Base-by-base conservation (phyloP, 2,329 filamentous ascomycete genomes). In the Colletotrichum sp. region DNA sequence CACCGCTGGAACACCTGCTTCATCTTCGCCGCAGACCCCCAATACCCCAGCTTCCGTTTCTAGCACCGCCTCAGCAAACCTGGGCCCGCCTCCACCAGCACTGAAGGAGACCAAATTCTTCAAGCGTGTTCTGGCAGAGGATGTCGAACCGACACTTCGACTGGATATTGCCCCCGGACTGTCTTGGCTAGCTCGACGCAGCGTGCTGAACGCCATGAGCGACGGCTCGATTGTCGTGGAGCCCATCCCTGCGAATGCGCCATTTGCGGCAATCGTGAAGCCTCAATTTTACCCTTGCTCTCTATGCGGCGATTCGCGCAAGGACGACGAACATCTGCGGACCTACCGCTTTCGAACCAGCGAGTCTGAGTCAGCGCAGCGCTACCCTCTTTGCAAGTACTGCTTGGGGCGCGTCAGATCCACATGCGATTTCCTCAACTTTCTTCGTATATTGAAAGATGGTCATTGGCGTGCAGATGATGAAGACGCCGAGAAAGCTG, bases 101-200 rank as follows among this genome's bases (percentile, higher is more conserved):
- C 86, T 99, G 55, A 98, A 97, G 82, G 97, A 99, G 72, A 95
- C 94, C 32, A 95, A 94, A 78, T 99, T 99, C 82, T 99, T 96
- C 87, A 99, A 99, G 86, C 93, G 97, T 63, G 93, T 93, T 7
- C 85, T 99, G 30, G 90, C 92, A 24, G 97, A 99, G 83, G 97
- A 99, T 81, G 95, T 99, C 72, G 97, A 99, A 82, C 97, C 97
- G 1, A 98, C 97, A 0, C 87, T 99, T 12, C 93, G 97, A 57
- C 90, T 99, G 5, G 97, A 99, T 83, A 90, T 92, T 4, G 96
- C 97, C 0, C 97, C 97, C 0, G 95, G 96, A 1, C 91, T 99
- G 32, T 98, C 96, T 1, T 99, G 97, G 95, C 90, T 99, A 63
- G 96, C 95, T 65, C 94, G 96, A 61, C 93, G 97, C 73, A 94